Evolutionary conservation across 148 eudicot species (phyloP), one percentile per base, ranked within the genome.

Genomic region (Heliosperma pusillum): DNA sequence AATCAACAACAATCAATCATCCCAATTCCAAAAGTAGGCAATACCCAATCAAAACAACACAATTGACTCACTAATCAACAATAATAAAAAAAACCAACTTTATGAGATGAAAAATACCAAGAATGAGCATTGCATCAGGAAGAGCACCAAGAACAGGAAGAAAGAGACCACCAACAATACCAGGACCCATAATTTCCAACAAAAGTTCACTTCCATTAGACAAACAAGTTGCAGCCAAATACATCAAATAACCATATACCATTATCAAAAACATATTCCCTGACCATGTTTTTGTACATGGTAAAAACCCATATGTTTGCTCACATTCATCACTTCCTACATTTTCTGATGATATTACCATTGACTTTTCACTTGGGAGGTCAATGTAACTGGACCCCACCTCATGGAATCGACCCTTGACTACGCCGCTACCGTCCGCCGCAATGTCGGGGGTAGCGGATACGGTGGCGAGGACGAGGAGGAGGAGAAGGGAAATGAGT

Each of bases 91-190:
- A 3, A 24, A 6, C 10, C 25, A 26, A 7, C 55, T 3, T 50
- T 11, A 3, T 50, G 2, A 50, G 55, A 16, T 50, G 19, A 50
- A 33, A 22, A 11, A 55, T 83, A 95, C 99, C 99, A 24, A 92
- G 85, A 66, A 95, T 90, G 69, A 95, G 92, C 91, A 95, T 77
- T 57, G 97, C 99, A 80, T 95, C 99, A 61, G 99, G 99, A 55
- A 95, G 87, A 74, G 97, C 96, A 4, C 99, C 97, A 68, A 95
- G 97, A 50, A 90, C 69, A 8, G 98, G 98, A 29, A 95, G 89
- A 57, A 92, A 88, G 7, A 92, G 83, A 0, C 97, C 99, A 13
- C 97, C 99, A 68, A 95, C 64, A 52, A 95, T 78, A 10, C 99
- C 99, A 3, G 99, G 99, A 1, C 99, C 98, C 16, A 92, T 78